Conservation (phyloP, 345 rosid genomes). For the Linum trigynum region DNA sequence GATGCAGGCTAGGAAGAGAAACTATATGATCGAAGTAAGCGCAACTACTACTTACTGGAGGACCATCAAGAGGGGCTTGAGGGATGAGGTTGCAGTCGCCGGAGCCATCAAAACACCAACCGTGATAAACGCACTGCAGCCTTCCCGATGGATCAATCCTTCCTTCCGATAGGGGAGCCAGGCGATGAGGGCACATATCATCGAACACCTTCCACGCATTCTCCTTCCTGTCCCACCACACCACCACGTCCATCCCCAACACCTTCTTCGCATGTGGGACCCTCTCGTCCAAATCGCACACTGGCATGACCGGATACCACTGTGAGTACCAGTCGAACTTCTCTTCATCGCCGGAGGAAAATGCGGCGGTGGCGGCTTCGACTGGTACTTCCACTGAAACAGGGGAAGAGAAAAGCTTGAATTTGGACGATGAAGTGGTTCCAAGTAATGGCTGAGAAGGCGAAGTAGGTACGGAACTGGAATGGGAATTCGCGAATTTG, state of each 20-base stretch:
- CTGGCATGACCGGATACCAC: background rate
- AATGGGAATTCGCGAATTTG: too few relatives aligned
- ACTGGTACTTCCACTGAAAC: too few relatives aligned
- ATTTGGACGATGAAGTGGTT: too few relatives aligned
- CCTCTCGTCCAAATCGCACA: background rate
- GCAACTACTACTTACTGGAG: background rate
- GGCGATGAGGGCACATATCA: background rate
- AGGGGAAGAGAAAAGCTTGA: too few relatives aligned
- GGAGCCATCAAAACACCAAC: constrained; percentile 2
- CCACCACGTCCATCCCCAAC: constrained; percentile 4
- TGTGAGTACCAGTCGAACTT: background rate
- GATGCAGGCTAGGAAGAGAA: too few relatives aligned
- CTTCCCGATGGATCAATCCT: constrained; percentile 1
- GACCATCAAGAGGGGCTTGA: background rate
- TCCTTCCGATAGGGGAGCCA: constrained; percentile 1
- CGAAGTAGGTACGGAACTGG: too few relatives aligned
- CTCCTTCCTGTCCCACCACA: background rate
- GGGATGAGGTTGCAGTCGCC: background rate
- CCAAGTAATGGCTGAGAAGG: too few relatives aligned
- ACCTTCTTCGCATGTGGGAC: background rate
- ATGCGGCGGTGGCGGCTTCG: too few relatives aligned
- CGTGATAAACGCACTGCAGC: background rate
- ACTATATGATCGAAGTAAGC: background rate
- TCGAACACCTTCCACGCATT: constrained; percentile 2
- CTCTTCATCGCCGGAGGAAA: background rate